phyloP scores from a whole-genome alignment of 208 protist species.

The Porcisia deanei region DNA sequence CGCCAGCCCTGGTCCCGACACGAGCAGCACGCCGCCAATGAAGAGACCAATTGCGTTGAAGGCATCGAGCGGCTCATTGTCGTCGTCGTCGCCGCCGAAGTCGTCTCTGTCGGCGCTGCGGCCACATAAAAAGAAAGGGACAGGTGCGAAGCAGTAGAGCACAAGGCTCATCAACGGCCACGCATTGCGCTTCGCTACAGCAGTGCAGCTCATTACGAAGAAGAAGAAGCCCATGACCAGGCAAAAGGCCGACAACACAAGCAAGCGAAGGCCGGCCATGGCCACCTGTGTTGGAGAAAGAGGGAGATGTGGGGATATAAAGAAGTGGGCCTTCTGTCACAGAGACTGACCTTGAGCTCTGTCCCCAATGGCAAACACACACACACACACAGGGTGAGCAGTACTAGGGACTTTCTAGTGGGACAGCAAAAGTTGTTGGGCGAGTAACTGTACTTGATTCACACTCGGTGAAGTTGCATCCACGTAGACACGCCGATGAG shows the following conservation, averaged over 20 bases:
- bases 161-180: slow-evolving; percentile 60
- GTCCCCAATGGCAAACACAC: not conserved
- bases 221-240: slow-evolving; percentile 60
- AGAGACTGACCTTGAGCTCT: not conserved
- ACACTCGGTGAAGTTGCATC: too few relatives aligned
- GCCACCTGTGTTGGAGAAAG: not conserved
- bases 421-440: not conserved
- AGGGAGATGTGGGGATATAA: not conserved
- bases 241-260: slow-evolving; percentile 56
- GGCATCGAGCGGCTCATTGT: slow-evolving; percentile 29
- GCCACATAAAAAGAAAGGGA: slow-evolving; percentile 70
- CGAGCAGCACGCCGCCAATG: slow-evolving; percentile 53
- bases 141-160: slow-evolving; percentile 48
- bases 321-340: not conserved
- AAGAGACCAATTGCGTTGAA: slow-evolving; percentile 62
- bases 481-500: too few relatives aligned
- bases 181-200: slow-evolving; percentile 42
- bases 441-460: not conserved
- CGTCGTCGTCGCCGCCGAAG: slow-evolving; percentile 24
- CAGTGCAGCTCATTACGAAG: slow-evolving; percentile 60
- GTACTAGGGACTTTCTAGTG: not conserved
- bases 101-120: slow-evolving; percentile 12
- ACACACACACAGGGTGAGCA: not conserved
- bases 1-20: slow-evolving; percentile 55
- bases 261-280: slow-evolving; percentile 50